Base-by-base conservation (phyloP, 208 protist genomes). In the Wallacemonas rigidus region DNA sequence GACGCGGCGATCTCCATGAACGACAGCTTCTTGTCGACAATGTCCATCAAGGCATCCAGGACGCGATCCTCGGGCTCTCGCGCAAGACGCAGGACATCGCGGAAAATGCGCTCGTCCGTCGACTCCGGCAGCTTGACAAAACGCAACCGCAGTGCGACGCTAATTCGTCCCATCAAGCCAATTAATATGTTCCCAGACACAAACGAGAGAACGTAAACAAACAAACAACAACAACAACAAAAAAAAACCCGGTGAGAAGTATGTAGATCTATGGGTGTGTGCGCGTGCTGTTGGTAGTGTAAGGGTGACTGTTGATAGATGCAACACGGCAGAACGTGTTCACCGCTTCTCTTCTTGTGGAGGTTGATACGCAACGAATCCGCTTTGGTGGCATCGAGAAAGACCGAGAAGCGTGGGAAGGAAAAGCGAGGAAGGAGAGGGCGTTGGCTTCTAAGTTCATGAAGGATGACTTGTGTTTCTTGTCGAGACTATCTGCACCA, bases 21-120 rank as follows among this genome's bases (percentile, higher is more conserved):
- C 9, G 55, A 71, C 3, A 95, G 76, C 65, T 95, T 95, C 11
- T 74, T 76, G 60, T 93, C 84, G 11, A 95, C 79, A 47, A 95
- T 63, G 36, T 78, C 80, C 8, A 77, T 80, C 35, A 95, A 79
- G 43, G 86, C 84, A 36, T 95, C 76, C 50, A 84, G 87, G 55
- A 72, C 71, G 36, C 79, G 48, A 17, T 88, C 85, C 12, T 95
- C 79, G 6, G 81, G 80, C 45, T 92, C 86, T 15, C 40, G 44
- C 4, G 86, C 71, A 2, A 75, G 55, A 8, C 56, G 54, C 17
- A 91, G 77, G 5, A 74, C 78, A 51, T 90, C 87, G 45, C 87
- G 83, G 72, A 95, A 95, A 7, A 93, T 85, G 68, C 90, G 87
- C 54, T 89, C 84, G 40, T 79, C 82, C 11, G 74, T 50, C 14